Evolutionary conservation across 1,139 yeast genomes (phyloP).

Genomic region (Candida pseudoviswanathii): DNA sequence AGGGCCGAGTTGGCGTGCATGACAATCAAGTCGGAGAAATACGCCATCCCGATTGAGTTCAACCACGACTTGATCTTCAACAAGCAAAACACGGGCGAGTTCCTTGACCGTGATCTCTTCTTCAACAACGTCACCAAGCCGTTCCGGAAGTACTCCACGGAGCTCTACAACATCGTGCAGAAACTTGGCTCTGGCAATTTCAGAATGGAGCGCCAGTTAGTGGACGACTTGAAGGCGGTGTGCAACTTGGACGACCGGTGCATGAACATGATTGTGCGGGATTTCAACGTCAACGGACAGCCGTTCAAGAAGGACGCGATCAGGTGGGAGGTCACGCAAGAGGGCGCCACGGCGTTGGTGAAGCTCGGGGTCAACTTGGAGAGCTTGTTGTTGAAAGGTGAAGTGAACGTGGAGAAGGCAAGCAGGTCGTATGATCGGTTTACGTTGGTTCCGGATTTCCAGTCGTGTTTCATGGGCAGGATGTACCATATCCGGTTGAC

Average conservation of each 20-base stretch:
- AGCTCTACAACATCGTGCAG: constrained; percentile 23
- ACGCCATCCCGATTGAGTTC: constrained; percentile 42
- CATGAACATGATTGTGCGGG: constrained; percentile 26
- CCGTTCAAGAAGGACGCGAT: constrained; percentile 9
- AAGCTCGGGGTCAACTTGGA: constrained; percentile 15
- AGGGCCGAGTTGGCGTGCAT: constrained; percentile 35
- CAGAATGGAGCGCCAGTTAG: constrained; percentile 30
- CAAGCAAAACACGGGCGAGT: constrained; percentile 13
- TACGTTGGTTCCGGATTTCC: constrained; percentile 43
- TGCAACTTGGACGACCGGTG: constrained; percentile 30
- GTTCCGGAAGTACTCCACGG: constrained; percentile 22
- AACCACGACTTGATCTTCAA: constrained; percentile 42
- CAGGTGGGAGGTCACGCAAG: constrained; percentile 6
- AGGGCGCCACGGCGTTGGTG: constrained; percentile 11
- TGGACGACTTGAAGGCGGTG: constrained; percentile 35
- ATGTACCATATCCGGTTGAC: constrained; percentile 36
- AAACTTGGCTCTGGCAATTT: constrained; percentile 29
- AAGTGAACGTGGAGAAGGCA: background rate
- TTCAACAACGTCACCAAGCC: constrained; percentile 25
- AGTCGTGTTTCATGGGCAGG: constrained; percentile 37
- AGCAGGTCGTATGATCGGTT: constrained; percentile 19
- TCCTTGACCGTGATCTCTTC: constrained; percentile 29
- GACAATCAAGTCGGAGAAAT: constrained; percentile 33
- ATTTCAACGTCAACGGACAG: constrained; percentile 15
- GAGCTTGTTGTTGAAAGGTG: constrained; percentile 14